Evolutionary conservation across 768 basidiomycete species (phyloP), one percentile per base, ranked within the genome.

Genomic region (Crucibulum laeve): DNA sequence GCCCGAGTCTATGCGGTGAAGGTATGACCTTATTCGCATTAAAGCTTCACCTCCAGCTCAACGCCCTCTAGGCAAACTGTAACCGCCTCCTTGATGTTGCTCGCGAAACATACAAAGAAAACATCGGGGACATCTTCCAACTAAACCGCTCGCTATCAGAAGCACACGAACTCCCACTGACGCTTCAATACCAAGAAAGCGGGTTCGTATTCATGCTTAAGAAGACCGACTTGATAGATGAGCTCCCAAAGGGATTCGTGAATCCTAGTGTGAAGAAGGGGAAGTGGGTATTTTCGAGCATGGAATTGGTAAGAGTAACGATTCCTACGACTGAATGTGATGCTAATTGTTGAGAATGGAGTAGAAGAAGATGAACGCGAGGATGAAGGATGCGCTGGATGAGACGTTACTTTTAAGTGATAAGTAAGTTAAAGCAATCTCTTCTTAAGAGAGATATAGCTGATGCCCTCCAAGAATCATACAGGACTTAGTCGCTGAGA

Each of bases 101-200:
- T 1, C 78, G 96, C 2, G 91, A 91, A 60, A 94, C 94, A 0
- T 97, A 85, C 68, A 90, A 86, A 53, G 94, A 99, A 61, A 95
- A 95, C 51, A 75, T 95, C 34, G 77, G 80, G 13, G 95, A 99
- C 55, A 91, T 96, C 42, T 82, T 82, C 49, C 74, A 82, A 42
- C 67, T 92, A 25, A 79, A 78, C 46, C 67, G 69, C 13, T 66
- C 64, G 0, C 63, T 91, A 11, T 68, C 79, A 0, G 79, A 87
- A 46, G 67, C 77, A 47, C 76, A 89, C 51, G 70, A 71, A 3
- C 63, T 93, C 1, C 84, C 87, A 0, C 55, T 92, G 17, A 69
- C 74, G 5, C 63, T 91, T 7, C 63, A 80, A 4, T 89, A 89
- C 55, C 83, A 87, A 58, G 85, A 83, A 38, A 71, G 65, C 1